These are phyloP conservation scores for Albugo laibachii DNA, from an alignment of 352 stramenopile genomes.

Conservation along the genomic window DNA sequence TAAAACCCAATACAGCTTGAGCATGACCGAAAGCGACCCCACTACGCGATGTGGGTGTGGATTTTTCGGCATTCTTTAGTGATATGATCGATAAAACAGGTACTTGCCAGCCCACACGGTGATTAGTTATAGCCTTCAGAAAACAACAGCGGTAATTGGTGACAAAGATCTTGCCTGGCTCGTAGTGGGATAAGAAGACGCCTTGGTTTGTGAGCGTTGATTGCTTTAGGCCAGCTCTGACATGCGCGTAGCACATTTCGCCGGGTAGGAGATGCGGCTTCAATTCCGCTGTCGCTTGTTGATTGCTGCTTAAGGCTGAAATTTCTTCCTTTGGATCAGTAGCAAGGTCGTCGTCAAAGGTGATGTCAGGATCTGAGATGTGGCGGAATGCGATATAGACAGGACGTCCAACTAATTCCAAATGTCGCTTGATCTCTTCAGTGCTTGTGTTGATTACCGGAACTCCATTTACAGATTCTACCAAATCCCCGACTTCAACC, in stretches of 20 bases:
- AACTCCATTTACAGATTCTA: constrained; percentile 70
- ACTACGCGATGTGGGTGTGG: constrained; percentile 2
- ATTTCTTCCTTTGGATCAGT: constrained; percentile 4
- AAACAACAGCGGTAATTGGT: constrained; percentile 75
- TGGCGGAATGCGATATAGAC: constrained; percentile 55
- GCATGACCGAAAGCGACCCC: constrained; percentile 25
- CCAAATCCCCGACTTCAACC: constrained; percentile 34
- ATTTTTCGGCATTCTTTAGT: constrained; percentile 30
- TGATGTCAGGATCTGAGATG: constrained; percentile 6
- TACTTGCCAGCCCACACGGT: constrained; percentile 52
- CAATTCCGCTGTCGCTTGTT: neutral
- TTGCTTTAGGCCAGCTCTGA: constrained; percentile 45
- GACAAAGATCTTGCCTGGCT: constrained; percentile 57
- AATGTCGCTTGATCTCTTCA: constrained; percentile 58
- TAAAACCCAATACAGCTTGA: constrained; percentile 36
- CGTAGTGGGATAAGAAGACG: constrained; percentile 43
- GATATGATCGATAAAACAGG: constrained; percentile 54
- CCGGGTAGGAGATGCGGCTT: constrained; percentile 32
- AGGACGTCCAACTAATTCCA: constrained; percentile 41
- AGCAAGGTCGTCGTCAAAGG: constrained; percentile 3
- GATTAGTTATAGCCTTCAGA: constrained; percentile 20
- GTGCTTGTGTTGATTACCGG: constrained; percentile 43
- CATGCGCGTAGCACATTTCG: constrained; percentile 60
- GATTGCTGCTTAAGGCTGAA: constrained; percentile 5
- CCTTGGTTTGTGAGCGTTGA: constrained; percentile 39